These are phyloP conservation scores for Truncatella angustata DNA, from an alignment of 2,329 filamentous ascomycete species.

Conservation along the genomic window DNA sequence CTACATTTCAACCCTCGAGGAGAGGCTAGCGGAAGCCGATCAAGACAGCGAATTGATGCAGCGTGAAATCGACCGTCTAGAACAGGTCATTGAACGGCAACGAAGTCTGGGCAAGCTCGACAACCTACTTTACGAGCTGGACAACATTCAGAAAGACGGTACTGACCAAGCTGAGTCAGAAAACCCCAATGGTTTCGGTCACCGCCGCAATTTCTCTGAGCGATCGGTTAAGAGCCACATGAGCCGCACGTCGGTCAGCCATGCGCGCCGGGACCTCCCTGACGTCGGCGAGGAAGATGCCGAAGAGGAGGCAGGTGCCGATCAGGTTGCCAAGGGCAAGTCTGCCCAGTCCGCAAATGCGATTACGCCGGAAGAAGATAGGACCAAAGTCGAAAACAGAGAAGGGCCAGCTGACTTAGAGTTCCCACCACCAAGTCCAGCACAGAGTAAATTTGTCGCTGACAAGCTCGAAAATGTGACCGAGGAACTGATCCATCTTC, in stretches of 20 bases:
- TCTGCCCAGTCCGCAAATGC: background rate
- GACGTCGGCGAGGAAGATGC: slow-evolving; percentile 47
- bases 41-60: slow-evolving; percentile 97
- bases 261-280: slow-evolving; percentile 51
- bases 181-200: slow-evolving; percentile 38
- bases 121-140: slow-evolving; percentile 85
- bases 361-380: slow-evolving; percentile 10
- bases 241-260: slow-evolving; percentile 46
- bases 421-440: slow-evolving; percentile 63
- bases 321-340: slow-evolving; percentile 15
- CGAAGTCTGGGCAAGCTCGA: slow-evolving; percentile 93
- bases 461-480: slow-evolving; percentile 92
- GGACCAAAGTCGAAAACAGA: slow-evolving; percentile 4
- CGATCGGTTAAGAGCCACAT: slow-evolving; percentile 55
- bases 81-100: slow-evolving; percentile 93
- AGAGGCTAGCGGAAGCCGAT: slow-evolving; percentile 90
- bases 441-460: slow-evolving; percentile 80
- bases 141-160: slow-evolving; percentile 67
- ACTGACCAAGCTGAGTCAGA: slow-evolving; percentile 35
- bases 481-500: slow-evolving; percentile 86
- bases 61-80: slow-evolving; percentile 88
- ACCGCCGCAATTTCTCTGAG: slow-evolving; percentile 44
- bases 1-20: slow-evolving; percentile 95
- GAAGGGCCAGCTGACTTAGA: slow-evolving; percentile 23
- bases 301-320: slow-evolving; percentile 28